Base-by-base conservation (phyloP, 2,329 filamentous ascomycete genomes). In the Stachybotrys chartarum region DNA sequence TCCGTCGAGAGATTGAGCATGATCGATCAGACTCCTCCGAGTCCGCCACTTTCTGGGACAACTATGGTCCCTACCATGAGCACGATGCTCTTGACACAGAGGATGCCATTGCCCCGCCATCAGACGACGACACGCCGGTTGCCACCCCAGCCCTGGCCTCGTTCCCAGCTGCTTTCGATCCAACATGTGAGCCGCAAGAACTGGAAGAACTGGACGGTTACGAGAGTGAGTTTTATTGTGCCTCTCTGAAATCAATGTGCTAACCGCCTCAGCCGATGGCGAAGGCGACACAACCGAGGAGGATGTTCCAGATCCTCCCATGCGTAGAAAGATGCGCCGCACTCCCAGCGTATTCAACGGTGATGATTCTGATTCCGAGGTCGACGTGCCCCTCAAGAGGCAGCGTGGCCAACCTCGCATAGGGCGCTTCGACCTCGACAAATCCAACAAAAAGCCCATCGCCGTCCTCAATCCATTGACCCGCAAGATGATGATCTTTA, bases 1-100 rank as follows among this genome's bases (percentile, higher is more conserved):
- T 93, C 64, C 86, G 87, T 59, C 81, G 83, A 47, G 85, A 90
- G 72, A 87, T 92, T 60, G 87, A 91, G 66, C 79, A 82, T 59
- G 84, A 90, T 59, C 73, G 75, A n/a, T 77, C 82, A 52, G 80
- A 83, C 57, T 80, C 78, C 0, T 84, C 78, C 5, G 78, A 78
- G 56, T 82, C 78, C 24, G 75, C 75, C 46, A 84, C 82, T 1
- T 86, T 82, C 63, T 88, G 84, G 84, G 85, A 87, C 64, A 82
- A 80, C 59, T 73, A 76, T 55, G 77, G 79, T 56, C 75, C 78
- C 30, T 75, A 77, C 52, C 69, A 64, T 56, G 70, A 71, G 53
- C 65, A 67, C 57, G 65, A 62, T 14, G 71, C 24, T 44, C 69
- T 72, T 49, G 66, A 75, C 18, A 17, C 45, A 12, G 45, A 47